Percentiles rank a stretch among this genome's conserved stretches.
These are phyloP conservation scores for Calcarisporium arbuscula DNA, from an alignment of 2,329 filamentous ascomycete species.

Conservation along the genomic window DNA sequence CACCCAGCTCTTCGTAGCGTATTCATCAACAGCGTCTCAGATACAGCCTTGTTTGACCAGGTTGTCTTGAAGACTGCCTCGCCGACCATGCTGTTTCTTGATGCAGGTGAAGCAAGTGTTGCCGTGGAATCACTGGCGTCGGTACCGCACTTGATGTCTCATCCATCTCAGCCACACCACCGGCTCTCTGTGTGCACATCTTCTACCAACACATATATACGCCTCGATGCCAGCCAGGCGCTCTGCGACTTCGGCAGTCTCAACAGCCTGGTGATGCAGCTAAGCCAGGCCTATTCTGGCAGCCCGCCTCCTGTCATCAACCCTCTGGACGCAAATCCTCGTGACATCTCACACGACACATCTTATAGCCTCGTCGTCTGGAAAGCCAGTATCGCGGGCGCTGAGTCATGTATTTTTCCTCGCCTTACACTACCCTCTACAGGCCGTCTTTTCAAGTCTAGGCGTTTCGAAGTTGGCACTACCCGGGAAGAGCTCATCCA, in stretches of 20 bases:
- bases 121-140: slow-evolving; percentile 29
- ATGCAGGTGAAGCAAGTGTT: slow-evolving; percentile 33
- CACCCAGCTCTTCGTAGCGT: slow-evolving; percentile 42
- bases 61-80: slow-evolving; percentile 41
- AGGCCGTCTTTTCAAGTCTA: slow-evolving; percentile 24
- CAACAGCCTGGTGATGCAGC: slow-evolving; percentile 37
- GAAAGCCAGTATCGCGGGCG: slow-evolving; percentile 31
- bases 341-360: slow-evolving; percentile 21
- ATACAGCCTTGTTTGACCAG: slow-evolving; percentile 43
- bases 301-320: slow-evolving; percentile 20
- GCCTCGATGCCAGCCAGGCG: slow-evolving; percentile 44
- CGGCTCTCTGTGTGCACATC: slow-evolving; percentile 44
- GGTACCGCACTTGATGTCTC: slow-evolving; percentile 34
- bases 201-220: slow-evolving; percentile 35
- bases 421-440: slow-evolving; percentile 23
- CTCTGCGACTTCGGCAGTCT: slow-evolving; percentile 36
- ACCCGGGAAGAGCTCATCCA: slow-evolving; percentile 32
- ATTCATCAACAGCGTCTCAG: slow-evolving; percentile 44
- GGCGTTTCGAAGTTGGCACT: slow-evolving; percentile 34
- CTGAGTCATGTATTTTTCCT: slow-evolving; percentile 41
- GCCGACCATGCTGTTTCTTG: slow-evolving; percentile 47
- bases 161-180: slow-evolving; percentile 37
- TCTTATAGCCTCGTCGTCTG: slow-evolving; percentile 37
- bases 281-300: slow-evolving; percentile 38
- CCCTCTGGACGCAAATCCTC: slow-evolving; percentile 17